Evolutionary conservation across 148 eudicot species (phyloP).

Genomic region (Rhododendron molle): DNA sequence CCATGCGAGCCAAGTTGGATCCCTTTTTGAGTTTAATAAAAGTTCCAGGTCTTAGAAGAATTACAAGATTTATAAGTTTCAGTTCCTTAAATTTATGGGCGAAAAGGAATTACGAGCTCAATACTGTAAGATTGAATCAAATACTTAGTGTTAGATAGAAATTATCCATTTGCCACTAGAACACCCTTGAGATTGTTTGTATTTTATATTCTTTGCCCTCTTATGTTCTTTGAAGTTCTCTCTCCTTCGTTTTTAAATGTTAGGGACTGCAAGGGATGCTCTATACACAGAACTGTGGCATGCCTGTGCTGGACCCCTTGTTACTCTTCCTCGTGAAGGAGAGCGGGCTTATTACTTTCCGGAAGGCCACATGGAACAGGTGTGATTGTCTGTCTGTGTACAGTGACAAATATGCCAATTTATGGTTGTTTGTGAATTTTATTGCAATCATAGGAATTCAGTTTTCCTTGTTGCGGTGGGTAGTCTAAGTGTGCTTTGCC

Average conservation of each 20-base stretch:
- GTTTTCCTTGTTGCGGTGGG: background rate
- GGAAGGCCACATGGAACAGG: constrained; percentile 99
- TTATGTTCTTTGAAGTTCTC: background rate
- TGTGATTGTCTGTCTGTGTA: constrained; percentile 21
- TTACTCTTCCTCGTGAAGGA: constrained; percentile 74
- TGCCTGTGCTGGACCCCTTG: constrained; percentile 98
- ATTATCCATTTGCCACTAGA: background rate
- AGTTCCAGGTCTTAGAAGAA: background rate
- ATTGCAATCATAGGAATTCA: background rate
- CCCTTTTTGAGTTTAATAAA: background rate
- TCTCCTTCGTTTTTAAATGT: background rate
- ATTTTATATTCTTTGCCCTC: background rate
- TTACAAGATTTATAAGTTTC: background rate
- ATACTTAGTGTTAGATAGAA: background rate
- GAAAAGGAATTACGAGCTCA: background rate
- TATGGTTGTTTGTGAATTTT: background rate
- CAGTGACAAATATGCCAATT: background rate
- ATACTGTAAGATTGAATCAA: background rate
- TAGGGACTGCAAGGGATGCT: constrained; percentile 42
- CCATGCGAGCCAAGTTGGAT: background rate
- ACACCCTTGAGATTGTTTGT: background rate
- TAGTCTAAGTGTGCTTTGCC: background rate
- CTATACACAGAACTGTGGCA: constrained; percentile 88
- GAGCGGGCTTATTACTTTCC: constrained; percentile 95
- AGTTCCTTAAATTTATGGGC: background rate